A percentile compares a stretch with the other conserved stretches of the same genome.
These are phyloP conservation scores for Yamadazyma friedrichii DNA, from an alignment of 1,139 yeast species.

Conservation along the genomic window DNA sequence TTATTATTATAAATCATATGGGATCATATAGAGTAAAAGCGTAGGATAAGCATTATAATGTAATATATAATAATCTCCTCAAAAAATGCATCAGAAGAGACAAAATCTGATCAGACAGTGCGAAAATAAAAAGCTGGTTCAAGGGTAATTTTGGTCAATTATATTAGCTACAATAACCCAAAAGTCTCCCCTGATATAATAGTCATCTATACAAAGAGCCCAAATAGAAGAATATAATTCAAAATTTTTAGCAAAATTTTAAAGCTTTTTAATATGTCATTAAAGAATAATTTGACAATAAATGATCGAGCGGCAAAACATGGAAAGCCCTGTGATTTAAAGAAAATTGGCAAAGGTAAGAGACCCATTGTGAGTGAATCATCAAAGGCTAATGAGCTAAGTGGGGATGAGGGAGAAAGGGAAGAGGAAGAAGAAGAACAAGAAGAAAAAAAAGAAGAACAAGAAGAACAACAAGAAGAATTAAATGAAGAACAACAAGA, in stretches of 20 bases:
- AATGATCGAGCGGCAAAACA: conserved; percentile 2
- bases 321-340: not conserved
- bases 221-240: not conserved
- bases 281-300: not conserved
- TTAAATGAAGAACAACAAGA: not conserved
- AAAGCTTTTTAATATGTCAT: conserved; percentile 8
- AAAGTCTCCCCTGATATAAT: too few relatives aligned
- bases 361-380: not conserved
- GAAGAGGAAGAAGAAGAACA: conserved; percentile 1
- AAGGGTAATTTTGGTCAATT: not conserved
- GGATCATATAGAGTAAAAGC: too few relatives aligned
- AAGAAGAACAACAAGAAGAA: not conserved
- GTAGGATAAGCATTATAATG: too few relatives aligned
- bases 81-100: too few relatives aligned
- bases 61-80: too few relatives aligned
- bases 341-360: not conserved
- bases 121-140: not conserved
- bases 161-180: too few relatives aligned
- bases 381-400: not conserved
- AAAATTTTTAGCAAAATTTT: conserved; percentile 8
- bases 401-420: too few relatives aligned
- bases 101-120: not conserved
- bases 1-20: not conserved
- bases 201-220: too few relatives aligned
- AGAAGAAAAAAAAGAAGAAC: not conserved